phyloP scores from a whole-genome alignment of 2,329 filamentous ascomycete species.

The Tolypocladium tundrense region DNA sequence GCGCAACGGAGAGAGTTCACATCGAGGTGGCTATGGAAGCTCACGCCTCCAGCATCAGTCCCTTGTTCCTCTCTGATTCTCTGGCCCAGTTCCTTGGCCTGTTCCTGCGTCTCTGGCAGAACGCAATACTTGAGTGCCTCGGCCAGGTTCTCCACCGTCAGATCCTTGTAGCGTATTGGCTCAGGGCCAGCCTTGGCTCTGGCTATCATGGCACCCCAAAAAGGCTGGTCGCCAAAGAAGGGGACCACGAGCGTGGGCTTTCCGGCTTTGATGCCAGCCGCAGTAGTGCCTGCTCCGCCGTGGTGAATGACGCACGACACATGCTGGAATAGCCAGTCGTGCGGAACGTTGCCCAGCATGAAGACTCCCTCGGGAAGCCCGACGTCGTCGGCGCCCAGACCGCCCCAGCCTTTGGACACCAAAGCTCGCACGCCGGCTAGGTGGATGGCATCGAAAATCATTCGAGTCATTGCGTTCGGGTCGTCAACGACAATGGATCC shows the following conservation, averaged over 20 bases:
- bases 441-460: constrained; percentile 62
- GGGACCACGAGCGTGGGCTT: constrained; percentile 75
- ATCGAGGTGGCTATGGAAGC: constrained; percentile 62
- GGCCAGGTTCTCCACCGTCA: constrained; percentile 57
- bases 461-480: constrained; percentile 56
- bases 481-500: constrained; percentile 76
- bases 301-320: constrained; percentile 81
- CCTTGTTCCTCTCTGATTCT: constrained; percentile 60
- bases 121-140: constrained; percentile 52
- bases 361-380: constrained; percentile 66
- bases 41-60: constrained; percentile 50
- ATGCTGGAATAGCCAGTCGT: constrained; percentile 79
- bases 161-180: constrained; percentile 57
- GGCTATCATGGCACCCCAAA: constrained; percentile 71
- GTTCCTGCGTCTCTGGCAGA: constrained; percentile 46
- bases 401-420: constrained; percentile 83
- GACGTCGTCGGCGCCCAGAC: constrained; percentile 61
- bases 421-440: constrained; percentile 63
- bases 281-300: constrained; percentile 79
- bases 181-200: constrained; percentile 61
- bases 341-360: constrained; percentile 76
- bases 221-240: constrained; percentile 79
- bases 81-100: constrained; percentile 46
- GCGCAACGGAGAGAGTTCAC: constrained; percentile 59
- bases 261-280: constrained; percentile 72